A percentile compares a stretch with the other conserved stretches of the same genome.
Evolutionary conservation across 2,329 filamentous ascomycete genomes (phyloP).

Genomic region (Pestalotiopsis fici): DNA sequence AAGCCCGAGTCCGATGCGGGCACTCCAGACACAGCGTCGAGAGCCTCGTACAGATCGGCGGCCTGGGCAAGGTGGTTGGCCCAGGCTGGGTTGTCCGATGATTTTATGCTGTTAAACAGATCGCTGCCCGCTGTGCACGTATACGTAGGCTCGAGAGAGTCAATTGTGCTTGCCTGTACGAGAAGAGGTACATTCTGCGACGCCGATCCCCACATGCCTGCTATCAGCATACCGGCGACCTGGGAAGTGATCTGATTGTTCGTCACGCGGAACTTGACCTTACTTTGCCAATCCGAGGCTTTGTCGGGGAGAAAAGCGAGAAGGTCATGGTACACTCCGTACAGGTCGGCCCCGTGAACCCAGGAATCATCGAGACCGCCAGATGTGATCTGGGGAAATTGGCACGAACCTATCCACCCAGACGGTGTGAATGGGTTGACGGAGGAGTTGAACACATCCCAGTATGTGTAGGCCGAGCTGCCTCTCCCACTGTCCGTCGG

Average conservation of each 20-base stretch:
- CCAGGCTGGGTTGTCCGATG: slow-evolving; percentile 54
- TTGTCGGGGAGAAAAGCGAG: slow-evolving; percentile 66
- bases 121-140: slow-evolving; percentile 54
- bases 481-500: slow-evolving; percentile 36
- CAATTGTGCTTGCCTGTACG: slow-evolving; percentile 58
- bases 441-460: slow-evolving; percentile 61
- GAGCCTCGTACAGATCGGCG: slow-evolving; percentile 51
- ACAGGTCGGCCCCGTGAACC: slow-evolving; percentile 76
- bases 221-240: slow-evolving; percentile 73
- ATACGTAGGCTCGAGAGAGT: slow-evolving; percentile 76
- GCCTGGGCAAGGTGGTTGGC: slow-evolving; percentile 61
- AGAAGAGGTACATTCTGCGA: slow-evolving; percentile 42
- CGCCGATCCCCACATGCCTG: slow-evolving; percentile 63
- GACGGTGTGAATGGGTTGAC: slow-evolving; percentile 67
- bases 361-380: slow-evolving; percentile 73
- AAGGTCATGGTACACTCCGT: slow-evolving; percentile 71
- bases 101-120: slow-evolving; percentile 47
- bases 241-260: slow-evolving; percentile 83
- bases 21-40: slow-evolving; percentile 73
- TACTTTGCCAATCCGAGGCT: slow-evolving; percentile 36
- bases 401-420: slow-evolving; percentile 74
- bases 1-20: slow-evolving; percentile 57
- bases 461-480: slow-evolving; percentile 59
- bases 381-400: slow-evolving; percentile 79
- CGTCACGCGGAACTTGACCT: slow-evolving; percentile 70